phyloP scores from a whole-genome alignment of 2,329 filamentous ascomycete genomes.

The Sporothrix sp. region DNA sequence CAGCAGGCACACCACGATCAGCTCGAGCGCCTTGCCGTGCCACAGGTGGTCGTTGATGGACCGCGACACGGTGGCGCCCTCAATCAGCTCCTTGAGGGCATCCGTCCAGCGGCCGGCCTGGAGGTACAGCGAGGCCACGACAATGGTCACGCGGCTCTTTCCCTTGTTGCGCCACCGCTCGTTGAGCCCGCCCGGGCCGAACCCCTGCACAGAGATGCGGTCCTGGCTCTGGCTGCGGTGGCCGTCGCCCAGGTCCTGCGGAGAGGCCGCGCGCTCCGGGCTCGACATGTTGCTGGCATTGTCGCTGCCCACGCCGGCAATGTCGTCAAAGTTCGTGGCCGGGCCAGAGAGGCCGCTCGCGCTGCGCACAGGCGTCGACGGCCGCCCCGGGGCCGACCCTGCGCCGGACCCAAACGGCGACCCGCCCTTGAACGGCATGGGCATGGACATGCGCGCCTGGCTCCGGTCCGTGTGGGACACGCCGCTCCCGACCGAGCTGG shows the following conservation, averaged over 20 bases:
- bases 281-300: slow-evolving; percentile 28
- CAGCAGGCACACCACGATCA: slow-evolving; percentile 71
- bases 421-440: slow-evolving; percentile 41
- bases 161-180: slow-evolving; percentile 74
- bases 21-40: slow-evolving; percentile 91
- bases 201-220: slow-evolving; percentile 57
- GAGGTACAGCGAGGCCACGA: slow-evolving; percentile 77
- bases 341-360: slow-evolving; percentile 34
- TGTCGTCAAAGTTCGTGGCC: slow-evolving; percentile 39
- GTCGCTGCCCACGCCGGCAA: slow-evolving; percentile 27
- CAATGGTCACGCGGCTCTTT: slow-evolving; percentile 66
- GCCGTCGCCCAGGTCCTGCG: slow-evolving; percentile 32
- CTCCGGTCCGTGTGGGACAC: slow-evolving; percentile 42
- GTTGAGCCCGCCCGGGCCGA: slow-evolving; percentile 59
- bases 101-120: slow-evolving; percentile 85
- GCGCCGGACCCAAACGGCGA: slow-evolving; percentile 35
- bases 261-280: slow-evolving; percentile 31
- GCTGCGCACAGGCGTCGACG: slow-evolving; percentile 42
- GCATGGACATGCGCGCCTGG: slow-evolving; percentile 72
- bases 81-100: slow-evolving; percentile 71
- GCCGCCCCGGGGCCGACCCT: slow-evolving; percentile 37
- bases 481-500: slow-evolving; percentile 40
- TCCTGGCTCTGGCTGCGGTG: slow-evolving; percentile 43
- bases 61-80: slow-evolving; percentile 68
- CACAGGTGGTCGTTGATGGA: slow-evolving; percentile 86